phyloP scores from a whole-genome alignment of 2,329 filamentous ascomycete species.

The Exophiala mesophila region DNA sequence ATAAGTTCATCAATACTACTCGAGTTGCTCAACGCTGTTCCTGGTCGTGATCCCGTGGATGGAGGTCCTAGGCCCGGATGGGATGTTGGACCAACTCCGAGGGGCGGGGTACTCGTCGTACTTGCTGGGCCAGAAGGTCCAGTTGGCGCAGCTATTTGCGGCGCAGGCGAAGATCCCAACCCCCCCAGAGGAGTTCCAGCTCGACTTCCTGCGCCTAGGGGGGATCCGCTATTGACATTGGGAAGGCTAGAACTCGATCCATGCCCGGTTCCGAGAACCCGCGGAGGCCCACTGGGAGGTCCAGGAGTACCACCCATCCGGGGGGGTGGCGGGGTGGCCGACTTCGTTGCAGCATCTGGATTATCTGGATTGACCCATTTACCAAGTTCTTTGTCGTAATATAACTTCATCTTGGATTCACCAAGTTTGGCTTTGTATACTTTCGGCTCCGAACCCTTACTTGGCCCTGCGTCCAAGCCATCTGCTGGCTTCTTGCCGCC shows the following conservation, averaged over 20 bases:
- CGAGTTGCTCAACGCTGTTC: conserved; percentile 83
- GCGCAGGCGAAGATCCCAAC: conserved; percentile 22
- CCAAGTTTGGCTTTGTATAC: conserved; percentile 85
- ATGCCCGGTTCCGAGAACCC: conserved; percentile 6
- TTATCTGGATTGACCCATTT: conserved; percentile 98
- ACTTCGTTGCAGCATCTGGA: conserved; percentile 56
- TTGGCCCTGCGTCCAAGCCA: conserved; percentile 47
- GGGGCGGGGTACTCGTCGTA: conserved; percentile 15
- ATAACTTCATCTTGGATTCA: conserved; percentile 80
- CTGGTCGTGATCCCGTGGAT: conserved; percentile 59
- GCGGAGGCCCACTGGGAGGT: conserved; percentile 15
- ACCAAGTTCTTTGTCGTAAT: conserved; percentile 92
- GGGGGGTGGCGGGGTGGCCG: conserved; percentile 76
- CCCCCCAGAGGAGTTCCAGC: conserved; percentile 20
- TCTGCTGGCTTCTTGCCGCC: conserved; percentile 62
- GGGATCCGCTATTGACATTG: conserved; percentile 10
- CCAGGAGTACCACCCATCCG: conserved; percentile 44
- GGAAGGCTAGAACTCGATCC: conserved; percentile 12
- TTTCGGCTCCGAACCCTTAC: conserved; percentile 42
- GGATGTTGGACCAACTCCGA: conserved; percentile 25
- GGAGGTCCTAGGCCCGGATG: conserved; percentile 34
- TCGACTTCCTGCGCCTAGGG: conserved; percentile 19
- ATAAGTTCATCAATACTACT: conserved; percentile 92
- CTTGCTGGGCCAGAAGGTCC: conserved; percentile 29
- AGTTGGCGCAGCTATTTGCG: neutral